phyloP scores from a whole-genome alignment of 352 stramenopile species.

The Pythium sp. region DNA sequence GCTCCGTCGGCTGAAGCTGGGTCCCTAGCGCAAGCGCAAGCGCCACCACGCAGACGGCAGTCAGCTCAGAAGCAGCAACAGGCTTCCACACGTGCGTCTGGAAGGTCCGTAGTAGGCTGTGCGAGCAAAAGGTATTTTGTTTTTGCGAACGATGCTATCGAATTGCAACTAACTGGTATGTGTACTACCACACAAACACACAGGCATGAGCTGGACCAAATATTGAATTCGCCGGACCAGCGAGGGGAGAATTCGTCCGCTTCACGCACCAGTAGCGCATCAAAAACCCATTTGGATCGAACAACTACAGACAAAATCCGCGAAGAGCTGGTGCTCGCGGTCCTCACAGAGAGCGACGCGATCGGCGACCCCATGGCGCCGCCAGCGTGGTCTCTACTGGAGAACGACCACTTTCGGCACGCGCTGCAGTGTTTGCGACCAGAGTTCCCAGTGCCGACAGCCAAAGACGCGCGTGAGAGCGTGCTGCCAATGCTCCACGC shows the following conservation, averaged over 20 bases:
- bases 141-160: too few species aligned
- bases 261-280: background rate
- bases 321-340: slow-evolving; percentile 29
- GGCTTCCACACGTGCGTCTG: background rate
- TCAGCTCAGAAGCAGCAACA: background rate
- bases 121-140: too few species aligned
- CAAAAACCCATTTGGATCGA: background rate
- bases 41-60: background rate
- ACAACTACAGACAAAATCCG: slow-evolving; percentile 11
- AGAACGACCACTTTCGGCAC: slow-evolving; percentile 25
- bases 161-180: background rate
- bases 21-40: background rate
- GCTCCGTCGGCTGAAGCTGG: too few species aligned
- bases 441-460: slow-evolving; percentile 15
- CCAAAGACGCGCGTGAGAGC: slow-evolving; percentile 3
- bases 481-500: slow-evolving; percentile 22
- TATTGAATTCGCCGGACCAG: background rate
- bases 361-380: background rate
- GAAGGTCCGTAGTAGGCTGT: background rate
- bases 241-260: background rate
- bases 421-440: slow-evolving; percentile 22
- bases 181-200: background rate
- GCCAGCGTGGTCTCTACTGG: slow-evolving; percentile 18
- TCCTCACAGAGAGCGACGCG: slow-evolving; percentile 15
- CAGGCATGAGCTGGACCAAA: slow-evolving; percentile 4